Evolutionary conservation across 768 basidiomycete genomes (phyloP), one percentile per base, ranked within the genome.

Genomic region (Russula lepida): DNA sequence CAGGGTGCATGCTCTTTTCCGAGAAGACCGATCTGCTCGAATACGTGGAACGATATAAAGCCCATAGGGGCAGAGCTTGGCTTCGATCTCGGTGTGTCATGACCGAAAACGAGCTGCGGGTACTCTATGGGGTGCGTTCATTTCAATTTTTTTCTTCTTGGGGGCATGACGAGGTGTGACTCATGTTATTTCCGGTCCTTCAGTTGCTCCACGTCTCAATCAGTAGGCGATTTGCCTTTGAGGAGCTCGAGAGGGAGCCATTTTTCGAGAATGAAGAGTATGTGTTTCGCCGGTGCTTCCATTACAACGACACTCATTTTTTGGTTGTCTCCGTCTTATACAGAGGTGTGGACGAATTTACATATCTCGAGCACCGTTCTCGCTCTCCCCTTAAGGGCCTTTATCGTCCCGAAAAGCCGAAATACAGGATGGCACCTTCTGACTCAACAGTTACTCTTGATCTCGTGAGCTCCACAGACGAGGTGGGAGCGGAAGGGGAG

Each of bases 341-440:
- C 46, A 63, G 61, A 25, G 64, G 62, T 6, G 50, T 54, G 11
- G 55, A 56, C 19, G 64, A 66, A 47, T 66, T 66, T 28, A 59
- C 56, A 9, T 41, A 59, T 47, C 62, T 66, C 25, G 58, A 54
- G 30, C 62, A 56, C 7, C 64, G 64, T 17, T 51, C 64, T 17
- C 62, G 62, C 37, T 55, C 58, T 2, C 6, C 41, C 2, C 23
- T 56, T 19, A 57, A 47, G 44, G 56, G 56, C 21, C 62, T 66
- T 27, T 64, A 64, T 59, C 64, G 64, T 28, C 64, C 64, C 30
- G 64, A 66, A 47, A 58, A 59, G n/a, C 57, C 62, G 23, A 59
- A 58, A 27, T 66, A 66, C 51, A 58, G 63, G 55, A 32, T 64
- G 41, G 25, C 41, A 19, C 30, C 58, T 17, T 39, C 46, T 11